Conservation (phyloP, 495 filamentous ascomycete species). For the Usnea hakonensis region DNA sequence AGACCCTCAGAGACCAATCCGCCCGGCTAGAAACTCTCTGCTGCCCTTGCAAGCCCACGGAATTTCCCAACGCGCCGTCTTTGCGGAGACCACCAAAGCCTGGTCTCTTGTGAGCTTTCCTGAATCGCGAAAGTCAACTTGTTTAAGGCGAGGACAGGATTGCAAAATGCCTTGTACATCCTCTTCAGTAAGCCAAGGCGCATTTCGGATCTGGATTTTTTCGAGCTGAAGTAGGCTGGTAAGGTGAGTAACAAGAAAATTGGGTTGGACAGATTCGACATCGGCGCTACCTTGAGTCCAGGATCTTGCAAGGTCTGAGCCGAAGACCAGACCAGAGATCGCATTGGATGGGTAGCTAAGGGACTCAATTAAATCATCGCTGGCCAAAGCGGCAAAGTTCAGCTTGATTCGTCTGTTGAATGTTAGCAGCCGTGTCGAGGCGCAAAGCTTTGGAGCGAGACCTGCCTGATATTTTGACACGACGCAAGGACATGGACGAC, state of each 20-base stretch:
- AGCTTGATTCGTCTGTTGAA: neutral
- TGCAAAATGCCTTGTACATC: neutral
- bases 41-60: neutral
- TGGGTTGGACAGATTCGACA: neutral
- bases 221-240: neutral
- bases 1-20: neutral
- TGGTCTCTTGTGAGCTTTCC: neutral
- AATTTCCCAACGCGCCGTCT: neutral
- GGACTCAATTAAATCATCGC: neutral
- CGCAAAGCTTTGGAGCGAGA: neutral
- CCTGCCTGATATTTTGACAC: slow-evolving; percentile 16
- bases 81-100: neutral
- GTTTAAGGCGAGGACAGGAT: neutral
- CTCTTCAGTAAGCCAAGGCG: neutral
- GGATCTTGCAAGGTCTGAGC: slow-evolving; percentile 9
- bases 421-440: neutral
- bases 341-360: neutral
- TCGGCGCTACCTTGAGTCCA: slow-evolving; percentile 5
- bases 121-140: neutral
- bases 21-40: neutral
- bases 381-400: neutral
- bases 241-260: neutral
- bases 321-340: slow-evolving; percentile 3
- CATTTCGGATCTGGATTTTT: neutral
- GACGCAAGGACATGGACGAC: slow-evolving; percentile 10